Conservation (phyloP, 345 rosid genomes). For the Aethionema arabicum region DNA sequence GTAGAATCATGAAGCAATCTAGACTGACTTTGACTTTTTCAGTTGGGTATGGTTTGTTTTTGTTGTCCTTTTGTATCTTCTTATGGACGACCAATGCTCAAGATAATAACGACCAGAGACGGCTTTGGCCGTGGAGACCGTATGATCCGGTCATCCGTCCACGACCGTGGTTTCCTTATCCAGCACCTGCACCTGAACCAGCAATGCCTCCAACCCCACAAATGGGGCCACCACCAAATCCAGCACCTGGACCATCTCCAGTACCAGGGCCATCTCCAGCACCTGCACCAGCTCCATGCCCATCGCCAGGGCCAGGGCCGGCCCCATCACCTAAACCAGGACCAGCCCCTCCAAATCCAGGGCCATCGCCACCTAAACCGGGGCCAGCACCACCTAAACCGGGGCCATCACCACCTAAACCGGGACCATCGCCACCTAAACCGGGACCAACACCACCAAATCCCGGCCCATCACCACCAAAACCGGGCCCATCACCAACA, state of each 20-base stretch:
- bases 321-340: constrained; percentile 26
- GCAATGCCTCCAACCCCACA: constrained; percentile 16
- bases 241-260: constrained; percentile 17
- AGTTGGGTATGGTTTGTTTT: constrained; percentile 17
- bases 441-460: constrained; percentile 10
- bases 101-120: constrained; percentile 18
- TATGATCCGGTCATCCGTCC: constrained; percentile 25
- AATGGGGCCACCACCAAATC: constrained; percentile 29
- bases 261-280: background rate
- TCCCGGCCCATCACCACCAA: background rate
- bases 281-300: background rate
- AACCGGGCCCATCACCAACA: constrained; percentile 16
- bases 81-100: constrained; percentile 29
- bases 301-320: background rate
- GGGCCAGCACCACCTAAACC: background rate
- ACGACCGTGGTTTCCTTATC: constrained; percentile 6
- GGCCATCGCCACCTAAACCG: background rate
- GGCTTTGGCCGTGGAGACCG: constrained; percentile 38
- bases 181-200: constrained; percentile 12
- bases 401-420: too few relatives aligned
- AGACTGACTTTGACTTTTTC: too few relatives aligned
- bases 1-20: too few relatives aligned
- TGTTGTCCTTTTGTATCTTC: constrained; percentile 23
- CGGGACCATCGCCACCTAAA: too few relatives aligned
- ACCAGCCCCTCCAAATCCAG: constrained; percentile 12